Evolutionary conservation across 2,329 filamentous ascomycete genomes (phyloP).

Genomic region (Talaromyces sp.): DNA sequence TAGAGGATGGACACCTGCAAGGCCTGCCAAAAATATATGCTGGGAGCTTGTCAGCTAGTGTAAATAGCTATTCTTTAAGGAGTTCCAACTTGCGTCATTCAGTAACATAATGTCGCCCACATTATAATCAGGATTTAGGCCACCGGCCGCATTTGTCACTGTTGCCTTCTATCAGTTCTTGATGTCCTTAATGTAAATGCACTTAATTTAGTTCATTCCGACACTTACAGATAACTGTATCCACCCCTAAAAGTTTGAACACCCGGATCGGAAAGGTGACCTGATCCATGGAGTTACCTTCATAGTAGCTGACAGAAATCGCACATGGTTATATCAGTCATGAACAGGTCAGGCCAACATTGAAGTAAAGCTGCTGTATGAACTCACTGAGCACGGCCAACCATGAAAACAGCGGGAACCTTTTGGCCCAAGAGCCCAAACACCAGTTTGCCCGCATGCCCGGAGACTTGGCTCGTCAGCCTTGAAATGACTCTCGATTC

Average conservation of each 20-base stretch:
- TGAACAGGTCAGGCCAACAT: background rate
- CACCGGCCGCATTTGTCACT: constrained; percentile 70
- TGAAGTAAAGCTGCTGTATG: background rate
- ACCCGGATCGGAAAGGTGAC: constrained; percentile 67
- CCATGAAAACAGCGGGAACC: constrained; percentile 63
- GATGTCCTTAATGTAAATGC: background rate
- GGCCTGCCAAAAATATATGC: constrained; percentile 66
- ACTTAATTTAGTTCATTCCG: background rate
- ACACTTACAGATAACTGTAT: constrained; percentile 59
- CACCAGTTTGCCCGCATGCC: constrained; percentile 67
- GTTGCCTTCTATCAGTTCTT: constrained; percentile 12
- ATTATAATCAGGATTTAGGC: constrained; percentile 63
- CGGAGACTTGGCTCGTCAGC: constrained; percentile 47
- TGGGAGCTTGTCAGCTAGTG: constrained; percentile 26
- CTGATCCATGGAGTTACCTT: constrained; percentile 65
- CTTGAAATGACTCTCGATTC: background rate
- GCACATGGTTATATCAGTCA: constrained; percentile 6
- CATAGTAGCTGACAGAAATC: constrained; percentile 67
- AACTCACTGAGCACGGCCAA: constrained; percentile 66
- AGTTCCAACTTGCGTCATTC: constrained; percentile 57
- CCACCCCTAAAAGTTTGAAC: constrained; percentile 63
- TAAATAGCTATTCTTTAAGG: constrained; percentile 12
- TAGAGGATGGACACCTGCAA: constrained; percentile 64
- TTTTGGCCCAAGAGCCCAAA: constrained; percentile 62
- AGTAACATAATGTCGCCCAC: constrained; percentile 68